Base-by-base conservation (phyloP, 2,329 filamentous ascomycete genomes). In the Monosporascus cannonballus region DNA sequence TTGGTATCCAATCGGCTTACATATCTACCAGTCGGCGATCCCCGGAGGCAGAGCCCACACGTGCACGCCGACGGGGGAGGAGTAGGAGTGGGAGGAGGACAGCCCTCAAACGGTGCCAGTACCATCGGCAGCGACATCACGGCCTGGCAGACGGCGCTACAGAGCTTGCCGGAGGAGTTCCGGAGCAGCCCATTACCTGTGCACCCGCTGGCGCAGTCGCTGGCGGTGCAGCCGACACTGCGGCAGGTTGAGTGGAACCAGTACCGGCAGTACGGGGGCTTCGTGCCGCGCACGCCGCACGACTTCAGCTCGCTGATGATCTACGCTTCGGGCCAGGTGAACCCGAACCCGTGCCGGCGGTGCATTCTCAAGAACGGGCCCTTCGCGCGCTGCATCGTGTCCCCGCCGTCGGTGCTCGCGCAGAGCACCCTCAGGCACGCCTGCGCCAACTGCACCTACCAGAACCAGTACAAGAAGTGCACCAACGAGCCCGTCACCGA, bases 391-490 rank as follows among this genome's bases (percentile, higher is more conserved):
- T 67, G 64, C 47, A 44, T 67, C 3, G 59, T 64, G 11, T 54
- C 64, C 6, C 63, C 63, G 15, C 61, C 62, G 0, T 24, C 53
- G 2, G 61, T 66, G 11, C 52, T 66, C 9, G 59, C 59, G 1
- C 39, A 57, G 30, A 62, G 59, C 41, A 54, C 47, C 20, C 30
- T 65, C n/a, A 56, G 51, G 45, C 64, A 67, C 42, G 63, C 60
- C 9, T 66, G 64, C n/a, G 61, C 63, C 14, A 66, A 64, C 39
- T 67, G 64, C 57, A 65, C 61, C 2, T 66, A 66, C 37, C 64
- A 66, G 47, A 62, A 60, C 17, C 61, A 64, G 53, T 62, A 67
- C 50, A 64, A 56, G 50, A 62, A 59, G 50, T 66, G 63, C 52
- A 62, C 61, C 20, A 65, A 65, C 38, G 59, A 58, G 2, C 61